Evolutionary conservation across 1,139 yeast species (phyloP).

Genomic region (Kodamaea sp.): DNA sequence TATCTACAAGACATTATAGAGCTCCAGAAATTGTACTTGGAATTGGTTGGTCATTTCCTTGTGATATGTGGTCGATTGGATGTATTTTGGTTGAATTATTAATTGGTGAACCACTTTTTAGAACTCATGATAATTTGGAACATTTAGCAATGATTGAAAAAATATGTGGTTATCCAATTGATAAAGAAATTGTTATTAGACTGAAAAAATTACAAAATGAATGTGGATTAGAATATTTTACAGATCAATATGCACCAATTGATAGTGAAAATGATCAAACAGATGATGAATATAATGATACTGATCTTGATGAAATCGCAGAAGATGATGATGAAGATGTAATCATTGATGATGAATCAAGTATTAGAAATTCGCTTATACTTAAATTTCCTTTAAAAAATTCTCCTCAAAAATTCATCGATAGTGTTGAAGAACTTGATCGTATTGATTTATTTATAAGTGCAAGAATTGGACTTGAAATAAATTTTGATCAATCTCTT

Average conservation of each 20-base stretch:
- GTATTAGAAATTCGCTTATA: constrained; percentile 24
- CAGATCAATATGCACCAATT: constrained; percentile 22
- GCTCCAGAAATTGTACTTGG: constrained; percentile 97
- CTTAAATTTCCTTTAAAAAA: constrained; percentile 34
- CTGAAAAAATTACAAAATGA: constrained; percentile 40
- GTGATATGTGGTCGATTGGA: constrained; percentile 97
- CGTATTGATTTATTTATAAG: constrained; percentile 49
- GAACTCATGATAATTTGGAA: constrained; percentile 90
- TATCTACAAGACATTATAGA: constrained; percentile 92
- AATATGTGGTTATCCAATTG: constrained; percentile 49
- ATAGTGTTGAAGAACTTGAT: constrained; percentile 50
- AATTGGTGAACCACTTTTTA: constrained; percentile 94
- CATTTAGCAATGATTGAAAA: constrained; percentile 95
- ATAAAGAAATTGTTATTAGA: constrained; percentile 33
- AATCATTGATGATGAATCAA: constrained; percentile 30
- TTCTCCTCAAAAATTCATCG: constrained; percentile 47
- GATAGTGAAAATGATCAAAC: constrained; percentile 22
- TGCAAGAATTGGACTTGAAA: constrained; percentile 37
- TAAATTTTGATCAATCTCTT: constrained; percentile 39
- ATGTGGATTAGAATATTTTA: constrained; percentile 41
- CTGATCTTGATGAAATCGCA: constrained; percentile 17
- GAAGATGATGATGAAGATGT: constrained; percentile 22
- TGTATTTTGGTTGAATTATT: constrained; percentile 88
- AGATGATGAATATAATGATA: constrained; percentile 11
- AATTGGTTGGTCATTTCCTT: constrained; percentile 85